Percentiles rank a stretch among this genome's conserved stretches.
These are phyloP conservation scores for Turritis glabra DNA, from an alignment of 345 rosid genomes.

Conservation along the genomic window DNA sequence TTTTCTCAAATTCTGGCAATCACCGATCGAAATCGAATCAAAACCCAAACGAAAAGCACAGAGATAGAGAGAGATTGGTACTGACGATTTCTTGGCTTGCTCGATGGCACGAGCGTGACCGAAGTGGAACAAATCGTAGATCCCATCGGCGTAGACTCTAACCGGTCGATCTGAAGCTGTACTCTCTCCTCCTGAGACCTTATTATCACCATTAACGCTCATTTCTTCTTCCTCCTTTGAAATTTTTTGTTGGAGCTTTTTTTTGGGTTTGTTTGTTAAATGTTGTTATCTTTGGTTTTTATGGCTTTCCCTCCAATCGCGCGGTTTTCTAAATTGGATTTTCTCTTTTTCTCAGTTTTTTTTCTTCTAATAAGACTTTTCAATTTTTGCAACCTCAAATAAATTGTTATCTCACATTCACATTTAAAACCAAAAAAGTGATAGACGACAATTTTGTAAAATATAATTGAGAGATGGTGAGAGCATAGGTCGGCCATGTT, in stretches of 20 bases:
- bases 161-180: slow-evolving; percentile 37
- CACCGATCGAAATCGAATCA: background rate
- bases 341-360: background rate
- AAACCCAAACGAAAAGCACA: background rate
- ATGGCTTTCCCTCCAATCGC: slow-evolving; percentile 40
- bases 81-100: slow-evolving; percentile 65
- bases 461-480: background rate
- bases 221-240: slow-evolving; percentile 4
- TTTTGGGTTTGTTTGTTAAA: background rate
- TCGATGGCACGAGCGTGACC: slow-evolving; percentile 76
- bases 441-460: background rate
- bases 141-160: slow-evolving; percentile 68
- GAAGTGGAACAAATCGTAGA: slow-evolving; percentile 69
- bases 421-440: background rate
- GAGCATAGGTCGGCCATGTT: background rate
- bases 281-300: slow-evolving; percentile 4
- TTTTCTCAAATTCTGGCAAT: background rate
- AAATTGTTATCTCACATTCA: background rate
- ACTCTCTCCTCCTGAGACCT: background rate
- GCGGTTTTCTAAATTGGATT: slow-evolving; percentile 24
- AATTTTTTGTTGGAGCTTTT: background rate
- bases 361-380: slow-evolving; percentile 4
- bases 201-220: slow-evolving; percentile 18
- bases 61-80: background rate
- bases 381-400: background rate